Evolutionary conservation across 768 basidiomycete genomes (phyloP).

Genomic region (Xerocomellus amylosporus): DNA sequence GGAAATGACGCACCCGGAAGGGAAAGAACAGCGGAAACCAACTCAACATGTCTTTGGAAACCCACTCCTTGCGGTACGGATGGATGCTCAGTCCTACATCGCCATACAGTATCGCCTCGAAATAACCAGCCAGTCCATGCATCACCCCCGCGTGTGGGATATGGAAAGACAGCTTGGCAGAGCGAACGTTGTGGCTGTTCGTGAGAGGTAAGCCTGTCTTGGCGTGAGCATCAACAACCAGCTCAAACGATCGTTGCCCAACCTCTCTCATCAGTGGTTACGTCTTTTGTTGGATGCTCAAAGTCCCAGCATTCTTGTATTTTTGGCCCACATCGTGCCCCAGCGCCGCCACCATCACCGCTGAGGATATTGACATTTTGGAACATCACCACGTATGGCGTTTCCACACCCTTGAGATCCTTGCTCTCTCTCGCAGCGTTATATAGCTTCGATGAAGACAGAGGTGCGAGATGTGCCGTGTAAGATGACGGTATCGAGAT

Average conservation of each 20-base stretch:
- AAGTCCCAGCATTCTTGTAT: constrained; percentile 98
- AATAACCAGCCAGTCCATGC: constrained; percentile 96
- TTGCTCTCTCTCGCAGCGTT: constrained; percentile 71
- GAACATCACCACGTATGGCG: constrained; percentile 99
- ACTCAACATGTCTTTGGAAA: constrained; percentile 96
- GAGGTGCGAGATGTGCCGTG: constrained; percentile 89
- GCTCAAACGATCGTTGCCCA: constrained; percentile 10
- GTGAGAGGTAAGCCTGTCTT: constrained; percentile 77
- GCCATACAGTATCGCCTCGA: constrained; percentile 91
- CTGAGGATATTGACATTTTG: constrained; percentile 88
- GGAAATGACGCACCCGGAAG: constrained; percentile 59
- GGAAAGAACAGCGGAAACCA: constrained; percentile 99
- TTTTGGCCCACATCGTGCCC: constrained; percentile 71
- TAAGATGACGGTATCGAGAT: constrained; percentile 97
- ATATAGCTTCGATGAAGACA: constrained; percentile 91
- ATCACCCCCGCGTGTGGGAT: constrained; percentile 93
- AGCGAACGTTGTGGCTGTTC: constrained; percentile 94
- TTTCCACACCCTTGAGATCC: constrained; percentile 76
- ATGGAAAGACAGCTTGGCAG: constrained; percentile 81
- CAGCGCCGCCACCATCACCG: constrained; percentile 60
- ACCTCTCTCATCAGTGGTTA: constrained; percentile 73
- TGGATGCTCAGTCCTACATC: constrained; percentile 91
- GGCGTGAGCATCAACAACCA: constrained; percentile 8
- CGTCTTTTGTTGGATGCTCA: constrained; percentile 85
- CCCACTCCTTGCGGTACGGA: constrained; percentile 77